Evolutionary conservation across 1,284 basidiomycete species (phyloP).

Genomic region (Heterobasidion annosum): DNA sequence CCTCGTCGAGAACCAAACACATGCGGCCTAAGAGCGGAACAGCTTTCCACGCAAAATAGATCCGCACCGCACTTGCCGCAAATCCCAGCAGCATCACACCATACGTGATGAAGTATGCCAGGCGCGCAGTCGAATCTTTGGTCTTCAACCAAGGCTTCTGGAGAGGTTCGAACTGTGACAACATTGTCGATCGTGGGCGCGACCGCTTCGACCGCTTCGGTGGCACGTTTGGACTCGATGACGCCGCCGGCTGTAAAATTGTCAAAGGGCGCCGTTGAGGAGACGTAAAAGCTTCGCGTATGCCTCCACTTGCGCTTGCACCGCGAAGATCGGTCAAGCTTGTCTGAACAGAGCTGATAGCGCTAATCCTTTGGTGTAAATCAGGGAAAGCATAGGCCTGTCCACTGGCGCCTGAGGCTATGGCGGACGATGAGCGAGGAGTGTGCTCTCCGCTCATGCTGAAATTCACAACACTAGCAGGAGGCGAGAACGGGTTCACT

Average conservation of each 20-base stretch:
- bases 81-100: constrained; percentile 42
- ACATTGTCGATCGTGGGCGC: constrained; percentile 52
- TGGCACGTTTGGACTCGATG: too few relatives aligned
- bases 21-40: constrained; percentile 48
- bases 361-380: constrained; percentile 1
- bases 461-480: constrained; percentile 36
- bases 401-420: not conserved
- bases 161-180: constrained; percentile 49
- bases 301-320: not conserved
- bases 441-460: constrained; percentile 13
- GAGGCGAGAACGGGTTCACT: constrained; percentile 44
- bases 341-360: constrained; percentile 5
- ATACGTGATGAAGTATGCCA: constrained; percentile 67
- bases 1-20: constrained; percentile 71
- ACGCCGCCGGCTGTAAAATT: too few relatives aligned
- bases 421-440: too few relatives aligned
- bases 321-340: constrained; percentile 21
- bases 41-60: constrained; percentile 45
- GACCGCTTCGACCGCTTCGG: constrained; percentile 10
- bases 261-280: constrained; percentile 39
- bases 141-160: constrained; percentile 67
- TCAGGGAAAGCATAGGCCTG: constrained; percentile 25
- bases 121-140: constrained; percentile 49
- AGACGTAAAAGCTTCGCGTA: constrained; percentile 44
- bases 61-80: constrained; percentile 38